These are phyloP conservation scores for Aegilops longissima DNA, from an alignment of 176 grass and related monocot species.

Conservation along the genomic window DNA sequence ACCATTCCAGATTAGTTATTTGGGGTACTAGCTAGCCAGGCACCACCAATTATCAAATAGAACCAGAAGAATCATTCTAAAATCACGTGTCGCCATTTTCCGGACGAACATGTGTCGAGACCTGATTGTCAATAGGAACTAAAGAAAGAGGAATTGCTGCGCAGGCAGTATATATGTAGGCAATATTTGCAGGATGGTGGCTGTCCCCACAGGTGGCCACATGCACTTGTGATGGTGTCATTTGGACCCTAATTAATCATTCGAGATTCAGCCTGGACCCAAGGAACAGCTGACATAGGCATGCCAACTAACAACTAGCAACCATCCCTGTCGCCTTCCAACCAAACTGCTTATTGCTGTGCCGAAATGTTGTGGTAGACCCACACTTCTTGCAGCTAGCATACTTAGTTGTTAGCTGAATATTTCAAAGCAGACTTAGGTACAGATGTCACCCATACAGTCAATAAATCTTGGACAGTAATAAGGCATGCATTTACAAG, in stretches of 20 bases:
- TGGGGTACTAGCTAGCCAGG: background rate
- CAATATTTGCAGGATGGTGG: background rate
- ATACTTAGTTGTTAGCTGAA: background rate
- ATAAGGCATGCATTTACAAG: background rate
- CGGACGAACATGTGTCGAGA: constrained; percentile 30
- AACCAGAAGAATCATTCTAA: constrained; percentile 2
- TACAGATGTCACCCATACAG: constrained; percentile 9
- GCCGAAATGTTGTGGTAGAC: constrained; percentile 34
- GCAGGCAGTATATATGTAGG: background rate
- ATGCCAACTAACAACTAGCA: constrained; percentile 44
- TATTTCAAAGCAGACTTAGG: background rate
- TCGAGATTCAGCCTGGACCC: constrained; percentile 51
- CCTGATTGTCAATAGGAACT: constrained; percentile 34
- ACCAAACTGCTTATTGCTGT: constrained; percentile 38
- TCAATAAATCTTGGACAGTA: background rate
- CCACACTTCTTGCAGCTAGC: background rate
- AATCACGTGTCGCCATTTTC: background rate
- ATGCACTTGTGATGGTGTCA: constrained; percentile 51
- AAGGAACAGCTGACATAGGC: constrained; percentile 38
- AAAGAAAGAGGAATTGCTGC: constrained; percentile 31
- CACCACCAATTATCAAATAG: constrained; percentile 21
- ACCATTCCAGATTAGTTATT: background rate
- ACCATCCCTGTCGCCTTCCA: constrained; percentile 53
- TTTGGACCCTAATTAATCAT: constrained; percentile 50
- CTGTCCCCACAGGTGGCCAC: constrained; percentile 47